A percentile compares a stretch with the other conserved stretches of the same genome.
Evolutionary conservation across 345 rosid species (phyloP).

Genomic region (Salix viminalis): DNA sequence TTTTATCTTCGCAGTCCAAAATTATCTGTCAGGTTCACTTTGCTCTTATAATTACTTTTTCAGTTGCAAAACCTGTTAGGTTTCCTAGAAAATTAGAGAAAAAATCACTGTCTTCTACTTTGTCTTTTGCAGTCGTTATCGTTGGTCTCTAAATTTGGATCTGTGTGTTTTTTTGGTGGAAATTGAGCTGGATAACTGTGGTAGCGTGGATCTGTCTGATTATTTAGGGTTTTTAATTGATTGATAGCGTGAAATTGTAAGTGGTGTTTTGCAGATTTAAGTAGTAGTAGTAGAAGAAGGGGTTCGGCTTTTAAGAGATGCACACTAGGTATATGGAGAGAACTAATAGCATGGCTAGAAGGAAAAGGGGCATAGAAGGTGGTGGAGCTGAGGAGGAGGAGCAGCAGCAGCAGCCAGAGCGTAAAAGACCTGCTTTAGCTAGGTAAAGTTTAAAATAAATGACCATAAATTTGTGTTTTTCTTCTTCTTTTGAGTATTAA

Average conservation of each 20-base stretch:
- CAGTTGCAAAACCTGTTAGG: too few species aligned
- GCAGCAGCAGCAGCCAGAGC: conserved; percentile 57
- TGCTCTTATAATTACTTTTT: too few species aligned
- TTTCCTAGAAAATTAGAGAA: too few species aligned
- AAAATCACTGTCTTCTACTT: too few species aligned
- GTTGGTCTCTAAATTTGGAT: too few species aligned
- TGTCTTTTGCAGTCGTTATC: too few species aligned
- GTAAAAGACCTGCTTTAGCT: conserved; percentile 89
- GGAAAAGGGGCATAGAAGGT: conserved; percentile 67
- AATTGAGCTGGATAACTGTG: not conserved
- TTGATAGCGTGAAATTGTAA: conserved; percentile 1
- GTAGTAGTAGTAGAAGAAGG: not conserved
- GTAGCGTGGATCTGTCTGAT: not conserved
- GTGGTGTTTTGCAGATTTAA: conserved; percentile 20
- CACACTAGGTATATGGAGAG: conserved; percentile 78
- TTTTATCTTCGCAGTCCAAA: too few species aligned
- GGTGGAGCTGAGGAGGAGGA: conserved; percentile 44
- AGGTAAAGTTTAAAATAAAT: conserved; percentile 36
- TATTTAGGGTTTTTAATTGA: not conserved
- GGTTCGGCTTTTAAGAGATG: conserved; percentile 41
- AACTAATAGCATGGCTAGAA: conserved; percentile 67
- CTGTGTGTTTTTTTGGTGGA: too few species aligned
- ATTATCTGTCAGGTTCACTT: too few species aligned
- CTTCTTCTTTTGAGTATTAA: not conserved
- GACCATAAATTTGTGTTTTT: not conserved